Base-by-base conservation (phyloP, 208 protist species). In the Leishmania braziliensis region DNA sequence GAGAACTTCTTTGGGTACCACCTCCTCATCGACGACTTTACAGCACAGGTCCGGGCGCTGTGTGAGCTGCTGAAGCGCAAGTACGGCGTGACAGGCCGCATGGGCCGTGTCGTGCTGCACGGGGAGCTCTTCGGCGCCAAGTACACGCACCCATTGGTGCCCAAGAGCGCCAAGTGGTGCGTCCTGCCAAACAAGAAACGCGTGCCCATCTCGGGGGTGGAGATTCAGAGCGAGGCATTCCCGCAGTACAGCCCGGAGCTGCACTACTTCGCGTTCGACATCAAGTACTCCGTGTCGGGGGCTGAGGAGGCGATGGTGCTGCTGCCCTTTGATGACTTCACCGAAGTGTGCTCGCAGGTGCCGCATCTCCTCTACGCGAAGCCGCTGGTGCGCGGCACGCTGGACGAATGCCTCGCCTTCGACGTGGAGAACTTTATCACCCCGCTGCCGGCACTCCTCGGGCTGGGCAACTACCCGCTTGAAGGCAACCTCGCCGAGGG, bases 1-100 rank as follows among this genome's bases (percentile, higher is more conserved):
- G 94, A 97, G 69, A 94, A 97, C 83, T 97, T 97, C 84, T 97
- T 97, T 85, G 94, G 94, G 79, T 97, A 97, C 74, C 92, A 96
- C 86, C 85, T 94, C 56, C 86, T 97, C 69, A 84, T 86, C 65
- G 90, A 93, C 66, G 90, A 95, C 58, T 95, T 97, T 81, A 81
- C 84, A 1, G 84, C 84, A 23, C 91, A 96, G 66, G 86, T 97
- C 60, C 91, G 87, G 29, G 88, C 90, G 53, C 43, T 95, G 36
- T 90, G 86, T 53, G 86, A 92, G 60, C 73, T 97, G 66, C 72
- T 97, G 29, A 95, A 96, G 85, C 91, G 93, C 70, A 91, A 91
- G 78, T 91, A 90, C 79, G 85, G 88, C 6, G 60, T 97, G 26
- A 81, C 56, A 12, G 87, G 88, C 14, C 87, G 91, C 63, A 91